Evolutionary conservation across 2,329 filamentous ascomycete species (phyloP), one percentile per base, ranked within the genome.

Genomic region (Dactylellina leptospora): DNA sequence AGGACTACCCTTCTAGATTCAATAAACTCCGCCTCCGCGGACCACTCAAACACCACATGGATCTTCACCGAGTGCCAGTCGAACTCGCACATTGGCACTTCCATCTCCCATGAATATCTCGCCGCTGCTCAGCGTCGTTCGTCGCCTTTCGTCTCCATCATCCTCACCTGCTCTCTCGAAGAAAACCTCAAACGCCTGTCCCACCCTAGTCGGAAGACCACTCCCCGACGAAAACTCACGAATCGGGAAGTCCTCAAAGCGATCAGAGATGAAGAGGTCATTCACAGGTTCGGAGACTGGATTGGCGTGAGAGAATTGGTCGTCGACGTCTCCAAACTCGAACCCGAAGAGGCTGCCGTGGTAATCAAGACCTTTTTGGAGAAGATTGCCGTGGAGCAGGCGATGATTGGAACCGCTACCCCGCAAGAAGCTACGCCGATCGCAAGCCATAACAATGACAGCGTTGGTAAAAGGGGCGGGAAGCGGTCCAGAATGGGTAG

Each of bases 21-120:
- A 20, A 73, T 73, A 56, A 56, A 47, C 30, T 48, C 61, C 4
- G 62, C 62, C 25, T 58, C 69, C 10, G 44, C 47, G n/a, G 69
- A 72, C 4, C 69, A 68, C 27, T 36, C 50, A 23, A 23, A 50
- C 10, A 74, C 25, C 25, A 75, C 69, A 2, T 78, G 72, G 71
- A 78, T 78, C 33, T 77, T 78, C 42, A 77, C 76, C 16, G 77
- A 78, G 63, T 73, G 75, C 47, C 73, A 74, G 25, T 61, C 53
- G 28, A 68, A 62, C 27, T 73, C 62, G 8, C 16, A 66, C 42
- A 66, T 73, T 27, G 69, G 69, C 20, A 73, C 69, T 4, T 73
- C 69, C 18, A 73, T 71, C 11, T 63, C 76, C 2, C 40, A 68
- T 58, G 75, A 76, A 40, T 77, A 77, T 50, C 62, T 74, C 22